These are phyloP conservation scores for Turritis glabra DNA, from an alignment of 345 rosid species.

Conservation along the genomic window DNA sequence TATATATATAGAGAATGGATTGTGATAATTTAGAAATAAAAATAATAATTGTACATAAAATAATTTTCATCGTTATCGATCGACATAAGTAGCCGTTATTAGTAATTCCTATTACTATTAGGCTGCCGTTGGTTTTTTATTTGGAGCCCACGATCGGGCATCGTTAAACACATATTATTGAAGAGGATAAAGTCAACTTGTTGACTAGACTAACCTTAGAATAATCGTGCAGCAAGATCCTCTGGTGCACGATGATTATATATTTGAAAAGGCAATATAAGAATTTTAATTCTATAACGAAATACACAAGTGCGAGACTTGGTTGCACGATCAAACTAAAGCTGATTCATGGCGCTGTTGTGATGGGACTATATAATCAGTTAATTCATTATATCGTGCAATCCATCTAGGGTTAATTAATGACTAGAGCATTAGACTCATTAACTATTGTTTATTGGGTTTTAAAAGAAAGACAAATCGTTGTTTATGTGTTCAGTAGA, in stretches of 20 bases:
- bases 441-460: no score
- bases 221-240: neutral
- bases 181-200: neutral
- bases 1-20: neutral
- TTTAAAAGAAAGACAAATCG: no score
- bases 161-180: neutral
- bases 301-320: neutral
- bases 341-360: conserved; percentile 1
- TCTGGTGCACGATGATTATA: neutral
- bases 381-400: neutral
- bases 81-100: neutral
- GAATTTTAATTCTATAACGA: neutral
- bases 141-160: neutral
- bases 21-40: neutral
- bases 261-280: neutral
- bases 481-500: neutral
- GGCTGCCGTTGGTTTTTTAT: neutral
- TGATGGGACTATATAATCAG: neutral
- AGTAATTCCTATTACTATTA: neutral
- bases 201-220: neutral
- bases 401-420: conserved; percentile 2
- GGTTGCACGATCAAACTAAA: conserved; percentile 12
- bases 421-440: neutral
- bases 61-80: neutral
- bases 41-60: no score